These are phyloP conservation scores for Botrytis medusae DNA, from an alignment of 2,329 filamentous ascomycete genomes.

Conservation along the genomic window DNA sequence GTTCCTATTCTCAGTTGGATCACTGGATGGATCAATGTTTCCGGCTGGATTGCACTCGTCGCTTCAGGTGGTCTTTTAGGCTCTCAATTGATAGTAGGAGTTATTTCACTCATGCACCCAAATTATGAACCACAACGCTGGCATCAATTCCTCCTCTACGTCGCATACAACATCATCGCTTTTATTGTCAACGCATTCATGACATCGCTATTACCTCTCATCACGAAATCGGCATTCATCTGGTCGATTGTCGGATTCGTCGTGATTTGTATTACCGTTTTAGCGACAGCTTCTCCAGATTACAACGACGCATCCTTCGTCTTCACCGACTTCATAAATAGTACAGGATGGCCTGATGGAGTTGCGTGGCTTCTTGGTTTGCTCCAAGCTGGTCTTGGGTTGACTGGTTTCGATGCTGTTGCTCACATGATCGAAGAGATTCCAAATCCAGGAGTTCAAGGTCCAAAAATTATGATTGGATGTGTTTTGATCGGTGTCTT, in stretches of 20 bases:
- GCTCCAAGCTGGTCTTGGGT: constrained; percentile 53
- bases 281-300: constrained; percentile 51
- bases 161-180: constrained; percentile 48
- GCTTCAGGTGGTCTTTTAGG: constrained; percentile 53
- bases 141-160: constrained; percentile 50
- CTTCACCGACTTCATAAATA: constrained; percentile 54
- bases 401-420: constrained; percentile 48
- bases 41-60: constrained; percentile 47
- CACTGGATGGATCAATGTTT: constrained; percentile 50
- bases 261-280: constrained; percentile 51
- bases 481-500: constrained; percentile 49
- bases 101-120: constrained; percentile 51
- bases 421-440: constrained; percentile 54
- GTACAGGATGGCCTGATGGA: constrained; percentile 50
- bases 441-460: constrained; percentile 49
- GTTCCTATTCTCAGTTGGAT: constrained; percentile 47
- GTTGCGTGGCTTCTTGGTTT: constrained; percentile 54
- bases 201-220: constrained; percentile 50
- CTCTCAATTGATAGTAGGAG: constrained; percentile 54
- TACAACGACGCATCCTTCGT: constrained; percentile 55
- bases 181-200: constrained; percentile 50
- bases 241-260: constrained; percentile 56
- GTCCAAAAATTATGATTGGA: constrained; percentile 51
- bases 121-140: constrained; percentile 50
- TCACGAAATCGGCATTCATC: constrained; percentile 50